Conservation (phyloP, 371 early-diverging fungal genomes). For the Cokeromyces recurvatus region DNA sequence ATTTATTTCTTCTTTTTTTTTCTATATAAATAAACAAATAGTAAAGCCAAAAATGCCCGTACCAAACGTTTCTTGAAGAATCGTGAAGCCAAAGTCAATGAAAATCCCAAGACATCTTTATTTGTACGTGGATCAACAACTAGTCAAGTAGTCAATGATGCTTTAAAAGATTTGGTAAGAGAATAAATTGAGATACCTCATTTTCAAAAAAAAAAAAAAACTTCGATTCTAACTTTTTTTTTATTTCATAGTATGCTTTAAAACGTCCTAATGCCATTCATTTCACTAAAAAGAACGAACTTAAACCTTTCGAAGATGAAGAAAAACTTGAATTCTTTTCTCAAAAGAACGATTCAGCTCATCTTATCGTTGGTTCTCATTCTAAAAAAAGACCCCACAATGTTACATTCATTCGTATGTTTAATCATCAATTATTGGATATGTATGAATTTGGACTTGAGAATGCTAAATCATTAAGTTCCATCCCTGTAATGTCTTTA, state of each 20-base stretch:
- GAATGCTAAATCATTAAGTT: slow-evolving; percentile 55
- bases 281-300: slow-evolving; percentile 90
- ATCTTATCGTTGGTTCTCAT: slow-evolving; percentile 87
- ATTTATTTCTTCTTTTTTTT: background rate
- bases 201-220: background rate
- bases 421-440: slow-evolving; percentile 89
- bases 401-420: slow-evolving; percentile 85
- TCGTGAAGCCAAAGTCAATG: slow-evolving; percentile 86
- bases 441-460: slow-evolving; percentile 93
- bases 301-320: slow-evolving; percentile 95
- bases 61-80: slow-evolving; percentile 81
- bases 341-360: slow-evolving; percentile 90
- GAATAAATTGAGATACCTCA: background rate
- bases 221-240: background rate
- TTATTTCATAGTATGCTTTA: slow-evolving; percentile 64
- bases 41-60: slow-evolving; percentile 82
- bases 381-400: slow-evolving; percentile 97
- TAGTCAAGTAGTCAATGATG: slow-evolving; percentile 76
- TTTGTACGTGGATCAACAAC: slow-evolving; percentile 89
- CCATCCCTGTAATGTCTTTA: slow-evolving; percentile 58
- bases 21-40: too few relatives aligned
- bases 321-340: slow-evolving; percentile 89
- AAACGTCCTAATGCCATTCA: slow-evolving; percentile 88
- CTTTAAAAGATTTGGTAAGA: slow-evolving; percentile 83
- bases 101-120: slow-evolving; percentile 88